Base-by-base conservation (phyloP, 2,329 filamentous ascomycete genomes). In the Talaromyces atroroseus region DNA sequence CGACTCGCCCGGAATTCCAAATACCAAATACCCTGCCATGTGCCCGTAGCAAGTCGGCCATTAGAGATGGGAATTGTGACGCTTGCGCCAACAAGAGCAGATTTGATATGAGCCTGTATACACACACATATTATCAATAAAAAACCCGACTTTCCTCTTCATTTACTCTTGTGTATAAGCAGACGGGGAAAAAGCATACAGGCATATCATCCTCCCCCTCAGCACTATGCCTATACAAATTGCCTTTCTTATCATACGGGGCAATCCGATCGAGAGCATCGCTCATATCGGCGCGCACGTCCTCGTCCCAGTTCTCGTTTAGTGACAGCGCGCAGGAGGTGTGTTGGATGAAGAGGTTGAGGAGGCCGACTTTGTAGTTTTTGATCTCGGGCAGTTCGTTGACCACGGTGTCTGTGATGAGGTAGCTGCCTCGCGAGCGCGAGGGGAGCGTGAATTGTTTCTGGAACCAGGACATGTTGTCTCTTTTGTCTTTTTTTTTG, bases 141-240 rank as follows among this genome's bases (percentile, higher is more conserved):
- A n/a, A n/a, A n/a, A n/a, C n/a, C n/a, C n/a, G n/a, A n/a, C n/a
- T n/a, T n/a, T n/a, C n/a, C n/a, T n/a, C n/a, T n/a, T n/a, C n/a
- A n/a, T n/a, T n/a, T n/a, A n/a, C n/a, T n/a, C n/a, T n/a, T n/a
- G n/a, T n/a, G n/a, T n/a, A n/a, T n/a, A n/a, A n/a, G n/a, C n/a
- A n/a, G n/a, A n/a, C n/a, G n/a, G n/a, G n/a, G 14, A 5, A 8
- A 40, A 42, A 18, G 21, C 20, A 20, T 49, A 89, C 88, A 38
- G 94, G 94, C 90, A 97, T 96, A 74, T 97, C 94, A 76, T 99
- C 94, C 52, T 72, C 69, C 2, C 94, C 94, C 78, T 96, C 94
- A 0, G 87, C 92, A 66, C 82, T 84, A 75, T 99, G 94, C 45
- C 89, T 78, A 74, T 97, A 99, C 47, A 97, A 71, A 8, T 83